Percentiles rank a stretch among this genome's conserved stretches.
phyloP scores from a whole-genome alignment of 108 stramenopile species.

The Cyclotella choctawhatcheeana region DNA sequence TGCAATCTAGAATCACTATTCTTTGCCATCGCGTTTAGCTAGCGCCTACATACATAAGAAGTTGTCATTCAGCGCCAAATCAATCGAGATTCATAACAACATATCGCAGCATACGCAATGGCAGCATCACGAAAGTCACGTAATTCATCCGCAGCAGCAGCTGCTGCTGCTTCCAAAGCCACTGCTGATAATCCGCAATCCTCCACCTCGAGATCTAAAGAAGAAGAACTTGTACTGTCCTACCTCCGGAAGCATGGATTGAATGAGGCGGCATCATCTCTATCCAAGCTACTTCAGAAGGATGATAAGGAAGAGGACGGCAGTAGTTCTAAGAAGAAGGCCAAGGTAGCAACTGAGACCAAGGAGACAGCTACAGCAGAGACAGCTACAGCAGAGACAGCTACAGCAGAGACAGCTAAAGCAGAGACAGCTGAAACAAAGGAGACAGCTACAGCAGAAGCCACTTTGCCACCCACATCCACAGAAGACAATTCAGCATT shows the following conservation, averaged over 20 bases:
- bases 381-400: too few species aligned
- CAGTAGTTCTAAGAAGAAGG: neutral
- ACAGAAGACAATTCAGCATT: neutral
- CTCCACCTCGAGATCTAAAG: neutral
- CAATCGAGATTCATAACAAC: too few species aligned
- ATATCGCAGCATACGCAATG: neutral
- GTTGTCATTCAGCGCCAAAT: too few species aligned
- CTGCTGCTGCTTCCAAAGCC: too few species aligned
- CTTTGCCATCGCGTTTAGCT: too few species aligned
- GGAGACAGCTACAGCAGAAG: conserved; percentile 8
- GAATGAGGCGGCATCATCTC: neutral
- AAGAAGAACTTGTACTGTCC: conserved; percentile 20
- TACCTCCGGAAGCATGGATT: conserved; percentile 16
- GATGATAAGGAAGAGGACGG: neutral
- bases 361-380: too few species aligned
- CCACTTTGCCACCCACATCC: neutral
- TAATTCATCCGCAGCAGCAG: neutral
- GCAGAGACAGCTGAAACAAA: too few species aligned
- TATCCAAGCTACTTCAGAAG: neutral
- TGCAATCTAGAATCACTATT: too few species aligned
- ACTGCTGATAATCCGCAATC: neutral
- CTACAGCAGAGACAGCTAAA: too few species aligned
- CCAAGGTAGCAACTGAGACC: neutral
- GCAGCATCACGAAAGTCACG: neutral
- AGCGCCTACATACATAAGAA: too few species aligned